Evolutionary conservation across 257 asterid species (phyloP), one percentile per base, ranked within the genome.

Genomic region (Cordia subcordata): DNA sequence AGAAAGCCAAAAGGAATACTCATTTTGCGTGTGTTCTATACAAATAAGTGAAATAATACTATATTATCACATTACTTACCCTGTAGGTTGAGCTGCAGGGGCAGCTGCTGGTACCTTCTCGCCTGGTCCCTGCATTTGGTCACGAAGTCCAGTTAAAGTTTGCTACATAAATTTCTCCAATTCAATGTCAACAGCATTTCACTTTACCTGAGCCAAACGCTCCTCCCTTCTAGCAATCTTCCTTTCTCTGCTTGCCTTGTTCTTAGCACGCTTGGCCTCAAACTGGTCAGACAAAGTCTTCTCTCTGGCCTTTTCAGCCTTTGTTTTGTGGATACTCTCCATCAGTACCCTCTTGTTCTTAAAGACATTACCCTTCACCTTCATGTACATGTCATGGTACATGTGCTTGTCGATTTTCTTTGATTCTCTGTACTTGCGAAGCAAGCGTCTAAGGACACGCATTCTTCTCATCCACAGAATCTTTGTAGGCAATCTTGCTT

Each of bases 301-400:
- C 68, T 83, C 90, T 63, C 90, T 80, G 49, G 90, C 86, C 81
- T 79, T 84, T 73, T 84, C 92, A 20, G 85, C 87, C 82, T 84
- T 84, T 1, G 83, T 60, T 62, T 84, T 84, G 75, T 84, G 92
- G 45, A 84, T 81, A 68, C 85, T 84, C 63, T 84, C 92, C 88
- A 84, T 81, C 66, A 81, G 60, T 1, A 84, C 88, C 59, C 88
- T 80, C 65, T 84, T 84, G 79, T 84, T 84, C 79, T 84, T 84
- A 63, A 81, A 84, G 47, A 79, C 85, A 64, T 84, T 84, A 62
- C 92, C 92, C 79, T 84, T 83, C 21, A 83, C 91, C 70, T 64
- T 83, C 87, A 83, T 78, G 75, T 83, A 83, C 91, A 83, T 76
- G 77, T 81, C 83, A 67, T 83, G 87, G 13, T 83, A 83, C 91